Evolutionary conservation across 106 monocot species (phyloP).

Genomic region (Apostasia ramifera): DNA sequence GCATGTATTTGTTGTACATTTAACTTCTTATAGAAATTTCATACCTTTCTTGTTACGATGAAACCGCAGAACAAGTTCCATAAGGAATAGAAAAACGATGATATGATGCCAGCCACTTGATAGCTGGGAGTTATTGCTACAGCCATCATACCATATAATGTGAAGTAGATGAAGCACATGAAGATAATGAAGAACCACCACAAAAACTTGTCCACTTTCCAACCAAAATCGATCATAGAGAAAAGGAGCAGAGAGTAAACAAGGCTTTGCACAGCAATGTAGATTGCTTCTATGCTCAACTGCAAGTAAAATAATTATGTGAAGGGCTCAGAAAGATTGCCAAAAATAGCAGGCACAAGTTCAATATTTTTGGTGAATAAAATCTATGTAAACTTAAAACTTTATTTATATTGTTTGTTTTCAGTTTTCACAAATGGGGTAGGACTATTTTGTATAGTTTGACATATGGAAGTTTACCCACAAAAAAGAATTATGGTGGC

Average conservation of each 20-base stretch:
- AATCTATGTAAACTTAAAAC: too few relatives aligned
- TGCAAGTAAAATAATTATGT: slow-evolving; percentile 16
- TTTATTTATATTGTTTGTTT: too few relatives aligned
- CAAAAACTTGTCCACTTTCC: slow-evolving; percentile 61
- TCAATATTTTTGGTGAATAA: too few relatives aligned
- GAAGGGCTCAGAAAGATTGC: neutral
- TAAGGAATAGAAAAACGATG: slow-evolving; percentile 50
- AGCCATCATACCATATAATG: slow-evolving; percentile 76
- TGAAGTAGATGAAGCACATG: slow-evolving; percentile 63
- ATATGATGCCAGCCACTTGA: slow-evolving; percentile 41
- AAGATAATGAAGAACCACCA: slow-evolving; percentile 73
- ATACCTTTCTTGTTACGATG: slow-evolving; percentile 52
- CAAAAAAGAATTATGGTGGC: too few relatives aligned
- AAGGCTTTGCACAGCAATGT: slow-evolving; percentile 42
- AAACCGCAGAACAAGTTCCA: slow-evolving; percentile 90
- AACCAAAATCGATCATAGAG: slow-evolving; percentile 71
- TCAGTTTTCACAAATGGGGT: too few relatives aligned
- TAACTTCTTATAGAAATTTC: neutral
- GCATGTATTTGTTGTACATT: too few relatives aligned
- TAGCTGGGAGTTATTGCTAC: slow-evolving; percentile 54
- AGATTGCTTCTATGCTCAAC: slow-evolving; percentile 61
- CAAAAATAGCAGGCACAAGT: too few relatives aligned
- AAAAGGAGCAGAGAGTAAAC: slow-evolving; percentile 52
- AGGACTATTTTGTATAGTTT: too few relatives aligned
- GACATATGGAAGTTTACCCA: too few relatives aligned